A percentile compares a stretch with the other conserved stretches of the same genome.
phyloP scores from a whole-genome alignment of 202 grass and related monocot genomes.

The Panicum hallii region DNA sequence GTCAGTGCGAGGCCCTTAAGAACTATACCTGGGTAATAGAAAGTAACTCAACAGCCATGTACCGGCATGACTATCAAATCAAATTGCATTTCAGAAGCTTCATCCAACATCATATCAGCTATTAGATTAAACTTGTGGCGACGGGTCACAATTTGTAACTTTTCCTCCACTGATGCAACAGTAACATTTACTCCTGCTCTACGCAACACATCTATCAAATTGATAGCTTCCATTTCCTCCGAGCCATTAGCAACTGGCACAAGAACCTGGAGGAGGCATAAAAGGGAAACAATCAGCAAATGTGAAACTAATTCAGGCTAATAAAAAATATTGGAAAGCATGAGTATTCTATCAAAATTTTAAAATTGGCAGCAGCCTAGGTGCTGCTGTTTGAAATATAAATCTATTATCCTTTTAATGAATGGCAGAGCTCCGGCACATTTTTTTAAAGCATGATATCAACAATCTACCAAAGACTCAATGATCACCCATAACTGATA shows the following conservation, averaged over 20 bases:
- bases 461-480: neutral
- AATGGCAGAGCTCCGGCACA: neutral
- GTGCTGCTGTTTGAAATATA: neutral
- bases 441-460: too few relatives aligned
- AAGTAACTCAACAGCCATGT: slow-evolving; percentile 35
- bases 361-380: neutral
- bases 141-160: slow-evolving; percentile 63
- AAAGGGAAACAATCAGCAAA: neutral
- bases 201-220: slow-evolving; percentile 63
- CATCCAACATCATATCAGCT: slow-evolving; percentile 70
- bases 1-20: slow-evolving; percentile 25
- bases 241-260: slow-evolving; percentile 78
- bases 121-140: slow-evolving; percentile 77
- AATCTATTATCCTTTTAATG: neutral
- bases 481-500: neutral
- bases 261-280: slow-evolving; percentile 55
- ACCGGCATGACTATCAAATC: slow-evolving; percentile 80
- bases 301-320: slow-evolving; percentile 27
- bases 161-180: slow-evolving; percentile 70
- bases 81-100: slow-evolving; percentile 62
- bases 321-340: slow-evolving; percentile 23
- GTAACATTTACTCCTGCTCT: slow-evolving; percentile 69
- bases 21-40: neutral
- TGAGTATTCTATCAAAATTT: slow-evolving; percentile 15
- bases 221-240: slow-evolving; percentile 69